phyloP scores from a whole-genome alignment of 495 filamentous ascomycete genomes.

The Aspergillus saccharolyticus region DNA sequence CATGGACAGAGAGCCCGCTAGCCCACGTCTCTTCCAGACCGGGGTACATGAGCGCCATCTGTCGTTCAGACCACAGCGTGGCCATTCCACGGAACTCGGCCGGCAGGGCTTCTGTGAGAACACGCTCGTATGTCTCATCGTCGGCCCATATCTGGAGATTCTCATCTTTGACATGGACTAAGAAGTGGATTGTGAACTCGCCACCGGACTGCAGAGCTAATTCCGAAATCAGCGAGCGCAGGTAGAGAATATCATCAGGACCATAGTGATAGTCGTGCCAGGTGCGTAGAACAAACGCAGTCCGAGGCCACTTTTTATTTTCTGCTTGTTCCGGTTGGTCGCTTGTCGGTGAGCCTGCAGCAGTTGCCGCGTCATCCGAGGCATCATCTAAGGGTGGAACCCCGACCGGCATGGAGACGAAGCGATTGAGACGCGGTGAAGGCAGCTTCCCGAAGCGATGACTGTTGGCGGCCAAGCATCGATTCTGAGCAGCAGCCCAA shows the following conservation, averaged over 20 bases:
- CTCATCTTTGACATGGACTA: conserved; percentile 62
- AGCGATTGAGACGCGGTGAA: conserved; percentile 38
- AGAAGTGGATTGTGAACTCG: conserved; percentile 59
- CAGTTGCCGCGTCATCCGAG: conserved; percentile 6
- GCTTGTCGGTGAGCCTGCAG: not conserved
- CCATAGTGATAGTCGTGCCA: conserved; percentile 58
- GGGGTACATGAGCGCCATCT: conserved; percentile 85
- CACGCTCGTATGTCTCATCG: conserved; percentile 54
- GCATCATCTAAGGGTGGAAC: conserved; percentile 18
- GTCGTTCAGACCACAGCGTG: conserved; percentile 84
- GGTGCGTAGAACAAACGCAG: conserved; percentile 57
- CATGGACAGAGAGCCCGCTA: conserved; percentile 74
- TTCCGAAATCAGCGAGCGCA: conserved; percentile 58
- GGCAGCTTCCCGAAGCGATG: conserved; percentile 57
- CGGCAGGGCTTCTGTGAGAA: conserved; percentile 69
- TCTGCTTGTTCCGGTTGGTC: conserved; percentile 13
- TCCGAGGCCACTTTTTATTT: conserved; percentile 45
- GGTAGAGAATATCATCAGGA: conserved; percentile 46
- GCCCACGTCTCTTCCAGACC: conserved; percentile 69
- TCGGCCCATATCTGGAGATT: conserved; percentile 63
- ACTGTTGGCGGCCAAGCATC: conserved; percentile 65
- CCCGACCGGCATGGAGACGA: conserved; percentile 42
- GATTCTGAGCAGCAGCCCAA: conserved; percentile 70
- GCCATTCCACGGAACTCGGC: conserved; percentile 84
- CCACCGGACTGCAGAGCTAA: conserved; percentile 58